Conservation (phyloP, 805 yeast species). For the Lipomyces spencermartinsiae region DNA sequence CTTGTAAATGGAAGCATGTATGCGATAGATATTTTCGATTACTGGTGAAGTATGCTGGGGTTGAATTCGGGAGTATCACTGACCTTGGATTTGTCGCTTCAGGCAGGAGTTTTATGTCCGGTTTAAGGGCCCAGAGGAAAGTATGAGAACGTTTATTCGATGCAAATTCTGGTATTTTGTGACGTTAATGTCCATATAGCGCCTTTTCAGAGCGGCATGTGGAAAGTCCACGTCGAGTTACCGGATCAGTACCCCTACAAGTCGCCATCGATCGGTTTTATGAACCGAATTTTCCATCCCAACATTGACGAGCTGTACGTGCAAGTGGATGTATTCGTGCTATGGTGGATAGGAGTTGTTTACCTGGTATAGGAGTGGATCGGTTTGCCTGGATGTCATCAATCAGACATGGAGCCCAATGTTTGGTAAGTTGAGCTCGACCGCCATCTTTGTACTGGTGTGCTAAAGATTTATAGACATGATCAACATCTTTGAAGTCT, state of each 20-base stretch:
- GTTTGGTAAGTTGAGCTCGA: slow-evolving; percentile 61
- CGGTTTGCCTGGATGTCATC: slow-evolving; percentile 94
- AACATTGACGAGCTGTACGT: slow-evolving; percentile 78
- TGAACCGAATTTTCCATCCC: slow-evolving; percentile 91
- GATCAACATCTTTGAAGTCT: slow-evolving; percentile 87
- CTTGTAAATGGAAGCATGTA: slow-evolving; percentile 76
- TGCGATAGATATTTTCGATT: slow-evolving; percentile 24
- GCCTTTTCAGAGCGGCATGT: slow-evolving; percentile 86
- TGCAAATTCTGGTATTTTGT: not conserved
- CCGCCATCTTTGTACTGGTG: not conserved
- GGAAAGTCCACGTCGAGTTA: slow-evolving; percentile 90
- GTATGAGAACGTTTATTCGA: slow-evolving; percentile 43
- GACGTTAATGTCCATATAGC: slow-evolving; percentile 48
- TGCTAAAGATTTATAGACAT: slow-evolving; percentile 51
- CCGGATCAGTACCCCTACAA: slow-evolving; percentile 96
- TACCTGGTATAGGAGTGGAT: slow-evolving; percentile 57
- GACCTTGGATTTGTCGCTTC: slow-evolving; percentile 69
- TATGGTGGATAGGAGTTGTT: not conserved
- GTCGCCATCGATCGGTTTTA: slow-evolving; percentile 94
- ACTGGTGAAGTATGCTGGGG: slow-evolving; percentile 61
- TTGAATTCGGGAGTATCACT: slow-evolving; percentile 84
- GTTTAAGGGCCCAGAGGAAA: slow-evolving; percentile 82
- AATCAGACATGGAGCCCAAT: slow-evolving; percentile 99
- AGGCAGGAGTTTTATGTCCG: slow-evolving; percentile 85
- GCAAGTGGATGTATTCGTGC: not conserved